These are phyloP conservation scores for Arthrobotrys sphaeroides DNA, from an alignment of 2,329 filamentous ascomycete genomes.

Conservation along the genomic window DNA sequence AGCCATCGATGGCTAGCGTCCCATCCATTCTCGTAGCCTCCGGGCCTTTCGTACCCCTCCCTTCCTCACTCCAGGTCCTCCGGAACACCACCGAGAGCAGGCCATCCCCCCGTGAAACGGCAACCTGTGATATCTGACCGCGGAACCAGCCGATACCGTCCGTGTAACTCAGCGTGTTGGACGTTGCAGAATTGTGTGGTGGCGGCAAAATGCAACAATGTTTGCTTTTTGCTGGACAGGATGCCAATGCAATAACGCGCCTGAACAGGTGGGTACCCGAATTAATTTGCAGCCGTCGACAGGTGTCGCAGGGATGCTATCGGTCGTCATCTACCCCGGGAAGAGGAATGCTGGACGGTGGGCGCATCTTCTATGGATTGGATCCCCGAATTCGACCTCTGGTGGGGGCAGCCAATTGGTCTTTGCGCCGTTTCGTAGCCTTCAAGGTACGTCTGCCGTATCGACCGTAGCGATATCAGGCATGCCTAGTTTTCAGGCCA, in stretches of 20 bases:
- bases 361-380: not conserved
- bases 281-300: not conserved
- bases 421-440: not conserved
- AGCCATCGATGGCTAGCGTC: too few species aligned
- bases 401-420: not conserved
- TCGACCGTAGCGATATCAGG: too few species aligned
- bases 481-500: conserved; percentile 23
- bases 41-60: too few species aligned
- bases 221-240: conserved; percentile 17
- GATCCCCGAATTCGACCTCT: not conserved
- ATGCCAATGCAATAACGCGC: conserved; percentile 19
- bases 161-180: too few species aligned
- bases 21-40: too few species aligned
- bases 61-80: too few species aligned
- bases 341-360: not conserved
- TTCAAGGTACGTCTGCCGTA: conserved; percentile 12
- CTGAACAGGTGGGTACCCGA: conserved; percentile 17
- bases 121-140: too few species aligned
- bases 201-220: conserved; percentile 17
- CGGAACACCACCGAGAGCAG: too few species aligned
- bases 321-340: not conserved
- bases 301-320: not conserved
- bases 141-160: too few species aligned
- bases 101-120: too few species aligned
- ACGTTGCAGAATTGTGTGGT: not conserved